Percentiles rank a stretch among this genome's conserved stretches.
Conservation (phyloP, 2,329 filamentous ascomycete species). For the Emergomyces orientalis region DNA sequence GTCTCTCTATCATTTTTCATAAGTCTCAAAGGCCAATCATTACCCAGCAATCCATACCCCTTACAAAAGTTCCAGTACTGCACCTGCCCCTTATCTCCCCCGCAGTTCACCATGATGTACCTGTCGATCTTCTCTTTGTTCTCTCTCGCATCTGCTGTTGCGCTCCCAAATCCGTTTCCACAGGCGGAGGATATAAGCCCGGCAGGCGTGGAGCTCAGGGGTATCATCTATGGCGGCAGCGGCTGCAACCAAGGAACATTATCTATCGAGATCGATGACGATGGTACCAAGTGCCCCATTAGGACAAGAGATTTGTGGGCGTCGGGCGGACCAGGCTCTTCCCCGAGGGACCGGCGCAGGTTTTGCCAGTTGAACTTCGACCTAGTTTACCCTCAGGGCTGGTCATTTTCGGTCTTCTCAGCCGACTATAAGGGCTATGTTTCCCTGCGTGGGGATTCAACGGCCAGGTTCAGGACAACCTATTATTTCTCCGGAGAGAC, state of each 20-base stretch:
- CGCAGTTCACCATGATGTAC: conserved; percentile 1
- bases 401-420: conserved; percentile 11
- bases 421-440: conserved; percentile 13
- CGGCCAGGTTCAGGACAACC: conserved; percentile 7
- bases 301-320: conserved; percentile 11
- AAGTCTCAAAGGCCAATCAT: not conserved
- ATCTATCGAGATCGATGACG: conserved; percentile 8
- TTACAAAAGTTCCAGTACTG: not conserved
- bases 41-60: not conserved
- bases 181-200: not conserved
- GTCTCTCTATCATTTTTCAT: not conserved
- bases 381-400: conserved; percentile 13
- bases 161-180: not conserved
- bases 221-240: conserved; percentile 11
- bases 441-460: conserved; percentile 7
- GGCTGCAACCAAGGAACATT: conserved; percentile 12
- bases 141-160: not conserved
- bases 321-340: conserved; percentile 6
- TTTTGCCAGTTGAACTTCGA: conserved; percentile 15
- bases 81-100: no score
- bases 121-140: not conserved
- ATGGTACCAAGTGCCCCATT: conserved; percentile 12
- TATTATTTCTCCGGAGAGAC: conserved; percentile 16
- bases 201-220: conserved; percentile 7
- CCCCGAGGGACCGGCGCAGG: conserved; percentile 9